These are phyloP conservation scores for Arxiozyma slooffiae DNA, from an alignment of 1,139 yeast species.

Conservation along the genomic window DNA sequence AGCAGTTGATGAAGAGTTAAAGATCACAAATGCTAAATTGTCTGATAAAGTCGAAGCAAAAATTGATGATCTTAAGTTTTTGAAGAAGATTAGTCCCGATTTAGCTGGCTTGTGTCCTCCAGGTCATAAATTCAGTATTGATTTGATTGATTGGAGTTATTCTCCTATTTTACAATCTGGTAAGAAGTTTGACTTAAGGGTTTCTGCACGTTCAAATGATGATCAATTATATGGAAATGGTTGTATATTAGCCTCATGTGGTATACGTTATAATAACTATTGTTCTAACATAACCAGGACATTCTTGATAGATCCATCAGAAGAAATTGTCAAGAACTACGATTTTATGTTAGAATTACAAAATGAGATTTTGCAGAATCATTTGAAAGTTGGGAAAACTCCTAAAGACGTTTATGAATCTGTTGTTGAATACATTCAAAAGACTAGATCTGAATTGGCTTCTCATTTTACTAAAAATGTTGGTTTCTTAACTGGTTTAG, in stretches of 20 bases:
- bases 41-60: constrained; percentile 72
- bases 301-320: constrained; percentile 80
- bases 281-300: constrained; percentile 86
- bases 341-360: constrained; percentile 66
- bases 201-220: constrained; percentile 70
- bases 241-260: constrained; percentile 74
- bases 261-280: constrained; percentile 79
- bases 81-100: constrained; percentile 52
- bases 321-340: constrained; percentile 68
- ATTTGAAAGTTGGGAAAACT: constrained; percentile 57
- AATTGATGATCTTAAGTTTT: constrained; percentile 69
- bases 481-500: constrained; percentile 88
- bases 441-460: constrained; percentile 54
- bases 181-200: constrained; percentile 72
- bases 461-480: constrained; percentile 64
- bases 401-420: constrained; percentile 61
- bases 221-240: constrained; percentile 64
- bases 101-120: constrained; percentile 35
- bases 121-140: constrained; percentile 56
- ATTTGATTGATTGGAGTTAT: constrained; percentile 86
- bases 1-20: constrained; percentile 76
- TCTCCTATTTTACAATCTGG: constrained; percentile 89
- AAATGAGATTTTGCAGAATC: constrained; percentile 42
- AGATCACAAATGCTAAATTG: constrained; percentile 61
- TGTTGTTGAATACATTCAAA: constrained; percentile 49